These are phyloP conservation scores for Mycena venus DNA, from an alignment of 768 basidiomycete genomes.

Conservation along the genomic window DNA sequence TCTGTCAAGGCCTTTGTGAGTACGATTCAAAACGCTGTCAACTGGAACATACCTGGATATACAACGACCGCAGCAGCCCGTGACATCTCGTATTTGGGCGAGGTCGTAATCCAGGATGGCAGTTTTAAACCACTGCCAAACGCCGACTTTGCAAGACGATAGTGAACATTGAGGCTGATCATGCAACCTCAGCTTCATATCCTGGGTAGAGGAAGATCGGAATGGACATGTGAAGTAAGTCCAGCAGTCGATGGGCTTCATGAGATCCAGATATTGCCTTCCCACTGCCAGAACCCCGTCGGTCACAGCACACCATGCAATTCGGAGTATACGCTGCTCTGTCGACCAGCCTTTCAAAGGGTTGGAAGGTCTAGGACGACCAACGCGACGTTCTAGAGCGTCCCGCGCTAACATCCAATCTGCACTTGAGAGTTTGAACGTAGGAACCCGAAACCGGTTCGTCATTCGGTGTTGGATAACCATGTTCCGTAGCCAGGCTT, in stretches of 20 bases:
- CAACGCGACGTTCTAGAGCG: constrained; percentile 10
- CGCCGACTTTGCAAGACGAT: constrained; percentile 27
- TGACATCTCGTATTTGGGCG: neutral
- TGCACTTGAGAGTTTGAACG: neutral
- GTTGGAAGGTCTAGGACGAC: neutral
- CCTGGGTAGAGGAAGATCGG: constrained; percentile 13
- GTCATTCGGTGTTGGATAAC: constrained; percentile 11
- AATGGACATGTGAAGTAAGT: constrained; percentile 27
- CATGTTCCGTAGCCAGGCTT: constrained; percentile 25
- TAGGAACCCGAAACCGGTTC: constrained; percentile 4
- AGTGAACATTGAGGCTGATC: constrained; percentile 10
- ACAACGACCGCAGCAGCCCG: constrained; percentile 20
- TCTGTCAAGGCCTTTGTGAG: neutral
- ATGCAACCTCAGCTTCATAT: constrained; percentile 19
- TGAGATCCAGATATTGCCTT: constrained; percentile 9
- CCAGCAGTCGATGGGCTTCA: constrained; percentile 21
- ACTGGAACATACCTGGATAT: constrained; percentile 8
- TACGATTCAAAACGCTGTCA: neutral
- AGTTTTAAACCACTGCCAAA: constrained; percentile 30
- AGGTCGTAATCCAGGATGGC: constrained; percentile 23
- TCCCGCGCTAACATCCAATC: constrained; percentile 23
- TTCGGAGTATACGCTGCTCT: constrained; percentile 22
- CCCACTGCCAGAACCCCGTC: neutral
- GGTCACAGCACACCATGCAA: constrained; percentile 30
- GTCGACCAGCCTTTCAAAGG: constrained; percentile 12